phyloP scores from a whole-genome alignment of 2,329 filamentous ascomycete genomes.

The Byssoonygena ceratinophila region DNA sequence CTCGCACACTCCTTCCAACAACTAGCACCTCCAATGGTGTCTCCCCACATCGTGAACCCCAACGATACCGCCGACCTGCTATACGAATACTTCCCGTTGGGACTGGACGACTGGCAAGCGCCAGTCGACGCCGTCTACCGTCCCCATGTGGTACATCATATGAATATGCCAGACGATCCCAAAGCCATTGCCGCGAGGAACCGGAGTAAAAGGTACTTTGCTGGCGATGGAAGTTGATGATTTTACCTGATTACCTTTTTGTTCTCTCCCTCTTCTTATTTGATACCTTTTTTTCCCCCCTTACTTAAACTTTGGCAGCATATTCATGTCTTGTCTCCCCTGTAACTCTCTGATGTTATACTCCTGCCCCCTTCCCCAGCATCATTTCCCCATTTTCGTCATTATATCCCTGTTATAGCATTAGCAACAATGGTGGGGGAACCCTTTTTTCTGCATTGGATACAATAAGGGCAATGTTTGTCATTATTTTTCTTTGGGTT shows the following conservation, averaged over 20 bases:
- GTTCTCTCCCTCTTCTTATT: neutral
- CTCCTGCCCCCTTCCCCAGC: neutral
- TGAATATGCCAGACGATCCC: slow-evolving; percentile 55
- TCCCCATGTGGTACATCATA: slow-evolving; percentile 89
- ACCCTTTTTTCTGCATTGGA: slow-evolving; percentile 3
- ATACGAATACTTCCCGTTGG: slow-evolving; percentile 91
- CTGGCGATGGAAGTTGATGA: slow-evolving; percentile 27
- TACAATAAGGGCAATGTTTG: neutral
- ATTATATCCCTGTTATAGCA: neutral
- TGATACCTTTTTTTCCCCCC: neutral
- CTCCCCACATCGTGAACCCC: slow-evolving; percentile 44
- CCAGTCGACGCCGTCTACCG: slow-evolving; percentile 83
- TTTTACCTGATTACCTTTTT: neutral
- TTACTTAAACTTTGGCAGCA: too few relatives aligned
- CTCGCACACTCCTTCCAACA: slow-evolving; percentile 23
- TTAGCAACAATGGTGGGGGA: slow-evolving; percentile 1
- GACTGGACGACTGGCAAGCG: slow-evolving; percentile 81
- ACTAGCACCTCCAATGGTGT: slow-evolving; percentile 33
- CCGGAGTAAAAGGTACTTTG: slow-evolving; percentile 62
- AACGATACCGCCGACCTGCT: slow-evolving; percentile 62
- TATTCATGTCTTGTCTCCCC: too few relatives aligned
- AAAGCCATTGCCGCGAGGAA: slow-evolving; percentile 57
- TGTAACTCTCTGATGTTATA: too few relatives aligned
- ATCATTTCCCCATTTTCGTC: neutral
- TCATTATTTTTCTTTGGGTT: neutral